phyloP scores from a whole-genome alignment of 2,329 filamentous ascomycete genomes.

The Paraconiothyrium brasiliense region DNA sequence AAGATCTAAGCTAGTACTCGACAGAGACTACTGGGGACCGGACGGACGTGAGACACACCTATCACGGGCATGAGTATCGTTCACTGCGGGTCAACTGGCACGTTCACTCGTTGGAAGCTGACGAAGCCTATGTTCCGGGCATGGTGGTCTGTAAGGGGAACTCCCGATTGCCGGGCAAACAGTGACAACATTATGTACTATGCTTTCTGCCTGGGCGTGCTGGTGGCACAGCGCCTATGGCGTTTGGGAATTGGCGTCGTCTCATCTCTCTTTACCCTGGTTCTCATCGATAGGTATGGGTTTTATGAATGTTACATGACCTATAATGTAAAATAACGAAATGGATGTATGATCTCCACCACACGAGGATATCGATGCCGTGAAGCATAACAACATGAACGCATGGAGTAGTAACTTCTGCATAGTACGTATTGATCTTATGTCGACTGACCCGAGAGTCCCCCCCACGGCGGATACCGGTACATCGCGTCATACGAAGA shows the following conservation, averaged over 20 bases:
- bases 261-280: slow-evolving; percentile 16
- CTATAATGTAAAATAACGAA: slow-evolving; percentile 9
- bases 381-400: not conserved
- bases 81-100: slow-evolving; percentile 31
- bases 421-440: too few relatives aligned
- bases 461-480: too few relatives aligned
- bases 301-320: slow-evolving; percentile 15
- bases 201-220: slow-evolving; percentile 19
- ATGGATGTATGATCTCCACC: slow-evolving; percentile 6
- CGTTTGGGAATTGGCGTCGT: slow-evolving; percentile 20
- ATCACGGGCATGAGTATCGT: slow-evolving; percentile 27
- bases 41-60: slow-evolving; percentile 17
- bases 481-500: too few relatives aligned
- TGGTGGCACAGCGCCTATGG: slow-evolving; percentile 10
- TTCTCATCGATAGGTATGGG: slow-evolving; percentile 2
- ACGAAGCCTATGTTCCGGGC: slow-evolving; percentile 11
- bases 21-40: slow-evolving; percentile 23
- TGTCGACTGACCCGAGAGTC: too few relatives aligned
- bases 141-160: slow-evolving; percentile 22
- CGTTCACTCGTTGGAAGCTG: slow-evolving; percentile 36
- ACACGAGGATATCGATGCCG: not conserved
- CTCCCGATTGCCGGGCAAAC: slow-evolving; percentile 24
- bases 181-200: slow-evolving; percentile 36
- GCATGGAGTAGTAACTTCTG: not conserved
- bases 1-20: slow-evolving; percentile 48